Evolutionary conservation across 208 protist genomes (phyloP).

Genomic region (Wallacemonas rigidus): DNA sequence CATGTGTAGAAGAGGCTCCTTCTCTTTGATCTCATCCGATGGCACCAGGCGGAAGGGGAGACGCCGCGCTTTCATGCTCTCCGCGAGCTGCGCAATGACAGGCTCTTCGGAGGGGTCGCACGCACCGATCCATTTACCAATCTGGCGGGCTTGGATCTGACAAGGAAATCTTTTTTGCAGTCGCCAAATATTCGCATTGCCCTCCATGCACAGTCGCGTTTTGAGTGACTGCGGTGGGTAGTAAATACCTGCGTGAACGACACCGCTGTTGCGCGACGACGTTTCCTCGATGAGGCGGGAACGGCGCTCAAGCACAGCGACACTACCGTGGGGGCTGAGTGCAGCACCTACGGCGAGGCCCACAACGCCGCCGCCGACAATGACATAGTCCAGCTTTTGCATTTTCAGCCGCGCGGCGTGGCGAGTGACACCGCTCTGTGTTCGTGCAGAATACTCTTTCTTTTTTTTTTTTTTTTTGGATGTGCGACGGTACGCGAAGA

Average conservation of each 20-base stretch:
- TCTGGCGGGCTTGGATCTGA: conserved; percentile 19
- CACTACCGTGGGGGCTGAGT: conserved; percentile 34
- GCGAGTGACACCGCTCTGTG: too few relatives aligned
- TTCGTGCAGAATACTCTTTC: too few relatives aligned
- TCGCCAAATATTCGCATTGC: conserved; percentile 49
- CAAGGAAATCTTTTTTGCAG: conserved; percentile 29
- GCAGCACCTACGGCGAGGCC: conserved; percentile 44
- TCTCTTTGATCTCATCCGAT: conserved; percentile 5
- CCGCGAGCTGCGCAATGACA: conserved; percentile 24
- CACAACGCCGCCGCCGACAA: conserved; percentile 40
- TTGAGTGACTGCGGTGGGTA: conserved; percentile 49
- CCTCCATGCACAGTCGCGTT: conserved; percentile 36
- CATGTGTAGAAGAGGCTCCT: conserved; percentile 44
- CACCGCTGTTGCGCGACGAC: conserved; percentile 44
- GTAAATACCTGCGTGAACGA: conserved; percentile 59
- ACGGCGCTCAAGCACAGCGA: conserved; percentile 39
- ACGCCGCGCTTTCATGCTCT: conserved; percentile 32
- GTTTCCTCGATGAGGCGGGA: conserved; percentile 37
- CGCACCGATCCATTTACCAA: conserved; percentile 59
- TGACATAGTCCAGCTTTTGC: conserved; percentile 30
- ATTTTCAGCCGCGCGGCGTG: not conserved
- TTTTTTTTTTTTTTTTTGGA: too few relatives aligned
- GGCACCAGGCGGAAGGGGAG: conserved; percentile 35
- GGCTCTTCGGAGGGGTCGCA: conserved; percentile 24
- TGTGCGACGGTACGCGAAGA: too few relatives aligned